Percentiles rank a stretch among this genome's conserved stretches.
These are phyloP conservation scores for Wickerhamomyces sp. DNA, from an alignment of 1,139 yeast genomes.

Conservation along the genomic window DNA sequence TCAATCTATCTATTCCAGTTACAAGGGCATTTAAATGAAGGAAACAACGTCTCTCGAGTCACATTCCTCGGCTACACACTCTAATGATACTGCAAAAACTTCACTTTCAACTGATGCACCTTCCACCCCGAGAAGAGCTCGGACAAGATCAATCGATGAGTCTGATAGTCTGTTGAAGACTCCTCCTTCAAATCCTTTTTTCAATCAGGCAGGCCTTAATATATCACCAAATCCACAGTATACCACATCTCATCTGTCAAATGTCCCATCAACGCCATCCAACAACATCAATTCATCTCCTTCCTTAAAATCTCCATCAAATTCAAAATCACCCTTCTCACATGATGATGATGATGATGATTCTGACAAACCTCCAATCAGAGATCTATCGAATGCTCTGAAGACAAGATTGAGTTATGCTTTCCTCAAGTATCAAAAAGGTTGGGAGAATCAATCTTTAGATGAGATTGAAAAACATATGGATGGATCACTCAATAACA, in stretches of 20 bases:
- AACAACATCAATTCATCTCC: slow-evolving; percentile 21
- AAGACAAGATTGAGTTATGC: slow-evolving; percentile 43
- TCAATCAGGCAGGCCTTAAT: not conserved
- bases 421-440: slow-evolving; percentile 38
- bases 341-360: slow-evolving; percentile 11
- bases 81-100: not conserved
- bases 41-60: not conserved
- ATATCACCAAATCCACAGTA: not conserved
- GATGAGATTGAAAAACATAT: slow-evolving; percentile 30
- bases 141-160: not conserved
- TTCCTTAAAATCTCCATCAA: slow-evolving; percentile 30
- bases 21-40: no score
- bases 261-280: not conserved
- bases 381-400: slow-evolving; percentile 36
- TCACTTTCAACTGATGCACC: not conserved
- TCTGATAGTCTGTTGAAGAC: not conserved
- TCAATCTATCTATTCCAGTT: no score
- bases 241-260: not conserved
- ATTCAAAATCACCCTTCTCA: slow-evolving; percentile 15
- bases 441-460: slow-evolving; percentile 33
- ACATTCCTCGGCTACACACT: not conserved
- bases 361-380: slow-evolving; percentile 28
- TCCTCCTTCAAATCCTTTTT: not conserved
- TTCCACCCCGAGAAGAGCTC: not conserved
- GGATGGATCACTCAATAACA: slow-evolving; percentile 9